phyloP scores from a whole-genome alignment of 176 grass and related monocot genomes.

The Avena atlantica region DNA sequence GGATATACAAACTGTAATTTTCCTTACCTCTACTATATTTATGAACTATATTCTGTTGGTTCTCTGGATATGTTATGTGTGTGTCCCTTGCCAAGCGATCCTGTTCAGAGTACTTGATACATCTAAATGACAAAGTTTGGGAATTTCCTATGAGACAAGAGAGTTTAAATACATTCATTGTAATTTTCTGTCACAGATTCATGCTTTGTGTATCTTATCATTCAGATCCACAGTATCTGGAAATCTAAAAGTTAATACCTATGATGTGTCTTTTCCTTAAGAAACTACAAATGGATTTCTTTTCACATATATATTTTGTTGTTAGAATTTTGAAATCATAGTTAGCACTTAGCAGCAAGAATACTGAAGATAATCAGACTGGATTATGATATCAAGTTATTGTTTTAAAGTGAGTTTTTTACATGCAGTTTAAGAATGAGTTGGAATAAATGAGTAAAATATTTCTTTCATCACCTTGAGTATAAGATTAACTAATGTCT shows the following conservation, averaged over 20 bases:
- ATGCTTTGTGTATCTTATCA: background rate
- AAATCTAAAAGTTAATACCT: background rate
- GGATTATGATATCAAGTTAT: background rate
- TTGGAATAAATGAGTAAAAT: background rate
- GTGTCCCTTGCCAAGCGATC: background rate
- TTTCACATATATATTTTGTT: background rate
- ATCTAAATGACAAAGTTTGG: background rate
- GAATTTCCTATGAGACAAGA: background rate
- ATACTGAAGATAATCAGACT: conserved; percentile 9
- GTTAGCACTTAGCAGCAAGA: conserved; percentile 2
- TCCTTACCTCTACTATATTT: conserved; percentile 10
- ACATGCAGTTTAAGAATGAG: background rate
- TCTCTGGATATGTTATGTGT: background rate
- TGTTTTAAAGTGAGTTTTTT: conserved; percentile 10
- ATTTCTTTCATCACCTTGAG: background rate
- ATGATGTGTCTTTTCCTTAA: background rate
- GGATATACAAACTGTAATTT: conserved; percentile 92
- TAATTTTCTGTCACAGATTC: background rate
- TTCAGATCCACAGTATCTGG: background rate
- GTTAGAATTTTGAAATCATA: background rate
- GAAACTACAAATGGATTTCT: background rate
- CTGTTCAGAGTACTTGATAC: background rate
- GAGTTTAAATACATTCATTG: background rate
- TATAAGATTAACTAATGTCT: conserved; percentile 22
- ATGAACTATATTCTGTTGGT: background rate